Percentiles rank a stretch among this genome's conserved stretches.
These are phyloP conservation scores for Cyanidiococcus yangmingshanensis DNA, from an alignment of 23 red algal species.

Conservation along the genomic window DNA sequence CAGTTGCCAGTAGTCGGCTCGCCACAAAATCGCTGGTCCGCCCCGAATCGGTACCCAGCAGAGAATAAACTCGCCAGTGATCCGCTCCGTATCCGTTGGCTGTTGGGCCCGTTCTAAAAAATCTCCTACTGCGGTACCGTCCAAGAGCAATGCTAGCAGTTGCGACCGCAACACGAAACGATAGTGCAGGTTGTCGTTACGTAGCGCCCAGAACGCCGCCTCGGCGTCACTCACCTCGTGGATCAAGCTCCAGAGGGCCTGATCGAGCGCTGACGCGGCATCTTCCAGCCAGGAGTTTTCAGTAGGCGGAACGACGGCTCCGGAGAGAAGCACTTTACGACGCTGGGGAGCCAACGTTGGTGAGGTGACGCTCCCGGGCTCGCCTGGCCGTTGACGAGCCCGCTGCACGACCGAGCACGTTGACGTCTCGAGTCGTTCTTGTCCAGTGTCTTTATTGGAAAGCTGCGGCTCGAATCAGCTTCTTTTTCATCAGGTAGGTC, in stretches of 20 bases:
- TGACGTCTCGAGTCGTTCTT: no score
- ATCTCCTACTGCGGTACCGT: background rate
- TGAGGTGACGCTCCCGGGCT: no score
- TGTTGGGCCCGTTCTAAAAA: background rate
- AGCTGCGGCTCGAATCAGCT: no score
- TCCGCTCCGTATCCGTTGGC: background rate
- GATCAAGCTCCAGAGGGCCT: background rate
- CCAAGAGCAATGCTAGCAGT: background rate
- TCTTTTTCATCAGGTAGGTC: no score
- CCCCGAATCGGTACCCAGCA: background rate
- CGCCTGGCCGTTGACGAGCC: no score
- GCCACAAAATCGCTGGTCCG: background rate
- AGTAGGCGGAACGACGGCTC: background rate
- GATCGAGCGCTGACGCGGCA: background rate
- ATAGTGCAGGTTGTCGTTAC: background rate
- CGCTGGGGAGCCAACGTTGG: background rate
- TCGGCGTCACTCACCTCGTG: constrained; percentile 4
- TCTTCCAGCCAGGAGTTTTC: background rate
- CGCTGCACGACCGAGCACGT: no score
- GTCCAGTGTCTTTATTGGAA: no score
- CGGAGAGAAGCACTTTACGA: background rate
- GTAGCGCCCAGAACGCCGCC: constrained; percentile 10
- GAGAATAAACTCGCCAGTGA: background rate
- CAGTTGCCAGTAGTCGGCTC: background rate
- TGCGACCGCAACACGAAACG: constrained; percentile 18